Evolutionary conservation across 768 basidiomycete genomes (phyloP), one percentile per base, ranked within the genome.

Genomic region (Cystofilobasidium capitatum): DNA sequence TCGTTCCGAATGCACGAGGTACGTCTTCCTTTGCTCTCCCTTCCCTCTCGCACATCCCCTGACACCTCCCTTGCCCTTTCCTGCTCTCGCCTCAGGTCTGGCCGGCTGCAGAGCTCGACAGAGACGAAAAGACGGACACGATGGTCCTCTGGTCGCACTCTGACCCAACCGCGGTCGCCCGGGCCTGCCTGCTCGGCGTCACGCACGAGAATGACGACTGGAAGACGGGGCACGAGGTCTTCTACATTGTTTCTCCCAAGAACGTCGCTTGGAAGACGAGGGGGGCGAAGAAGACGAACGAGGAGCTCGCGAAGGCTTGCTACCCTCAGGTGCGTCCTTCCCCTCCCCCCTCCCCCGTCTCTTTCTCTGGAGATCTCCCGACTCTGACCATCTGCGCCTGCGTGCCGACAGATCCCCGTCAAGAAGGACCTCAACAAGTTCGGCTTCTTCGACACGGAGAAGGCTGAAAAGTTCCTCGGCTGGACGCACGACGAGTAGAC

Each of bases 401-500:
- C 35, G 5, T 29, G 29, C 6, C 31, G 8, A 3, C 29, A 63
- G 62, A 31, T 54, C n/a, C 13, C 63, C 14, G 35, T 64, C 49
- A 39, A 55, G 35, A 14, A n/a, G 8, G 49, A 64, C 35, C 39
- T 64, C n/a, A 20, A 45, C 36, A 31, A 55, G 33, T 42, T 29
- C 16, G 63, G 63, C 20, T 64, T 64, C 63, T 64, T 64, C 24
- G 49, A 64, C 40, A 55, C 49, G 24, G 17, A 36, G 35, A 64
- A 64, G 63, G 35, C 45, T n/a, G 35, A 51, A 39, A 26, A 29
- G 16, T 64, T n/a, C 63, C 37, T 64, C 29, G 63, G 49, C 26
- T 64, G 63, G 63, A 64, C 35, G 20, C 63, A 64, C 54, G 51
- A 55, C 51, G 51, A 55, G 51, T 55, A 55, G 31, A 55, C 29